Evolutionary conservation across 768 basidiomycete genomes (phyloP).

Genomic region (Kwoniella mangroviensis): DNA sequence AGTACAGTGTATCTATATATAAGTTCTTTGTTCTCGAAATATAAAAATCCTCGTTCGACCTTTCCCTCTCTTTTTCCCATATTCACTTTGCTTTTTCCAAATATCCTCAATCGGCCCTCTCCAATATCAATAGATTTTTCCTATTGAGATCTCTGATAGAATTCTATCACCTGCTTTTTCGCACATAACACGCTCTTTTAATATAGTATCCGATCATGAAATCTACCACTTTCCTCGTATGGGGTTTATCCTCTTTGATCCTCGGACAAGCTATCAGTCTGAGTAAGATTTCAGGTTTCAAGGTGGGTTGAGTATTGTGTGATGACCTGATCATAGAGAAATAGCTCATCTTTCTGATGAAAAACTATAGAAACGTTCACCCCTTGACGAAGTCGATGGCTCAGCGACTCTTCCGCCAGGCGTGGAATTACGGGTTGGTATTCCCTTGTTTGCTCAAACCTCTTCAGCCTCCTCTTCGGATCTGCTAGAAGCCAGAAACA

Average conservation of each 20-base stretch:
- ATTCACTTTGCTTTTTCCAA: too few species aligned
- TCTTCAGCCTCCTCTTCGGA: background rate
- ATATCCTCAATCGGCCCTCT: too few species aligned
- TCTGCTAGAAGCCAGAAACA: background rate
- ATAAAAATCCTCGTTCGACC: too few species aligned
- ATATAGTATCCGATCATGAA: background rate
- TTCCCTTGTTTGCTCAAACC: background rate
- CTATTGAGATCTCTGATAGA: too few species aligned
- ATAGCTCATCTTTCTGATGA: background rate
- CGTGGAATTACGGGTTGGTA: background rate
- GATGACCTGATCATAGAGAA: background rate
- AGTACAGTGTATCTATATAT: too few species aligned
- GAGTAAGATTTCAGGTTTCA: background rate
- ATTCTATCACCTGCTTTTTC: background rate
- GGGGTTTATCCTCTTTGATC: background rate
- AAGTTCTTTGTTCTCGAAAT: too few species aligned
- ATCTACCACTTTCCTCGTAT: background rate
- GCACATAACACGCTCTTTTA: constrained; percentile 12
- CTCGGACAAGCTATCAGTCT: background rate
- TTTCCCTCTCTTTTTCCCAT: too few species aligned
- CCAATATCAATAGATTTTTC: too few species aligned
- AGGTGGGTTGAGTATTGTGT: background rate
- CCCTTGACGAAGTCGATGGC: background rate
- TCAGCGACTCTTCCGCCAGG: background rate
- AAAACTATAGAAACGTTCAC: background rate